phyloP scores from a whole-genome alignment of 1,139 yeast species.

The Yamadazyma sp. region DNA sequence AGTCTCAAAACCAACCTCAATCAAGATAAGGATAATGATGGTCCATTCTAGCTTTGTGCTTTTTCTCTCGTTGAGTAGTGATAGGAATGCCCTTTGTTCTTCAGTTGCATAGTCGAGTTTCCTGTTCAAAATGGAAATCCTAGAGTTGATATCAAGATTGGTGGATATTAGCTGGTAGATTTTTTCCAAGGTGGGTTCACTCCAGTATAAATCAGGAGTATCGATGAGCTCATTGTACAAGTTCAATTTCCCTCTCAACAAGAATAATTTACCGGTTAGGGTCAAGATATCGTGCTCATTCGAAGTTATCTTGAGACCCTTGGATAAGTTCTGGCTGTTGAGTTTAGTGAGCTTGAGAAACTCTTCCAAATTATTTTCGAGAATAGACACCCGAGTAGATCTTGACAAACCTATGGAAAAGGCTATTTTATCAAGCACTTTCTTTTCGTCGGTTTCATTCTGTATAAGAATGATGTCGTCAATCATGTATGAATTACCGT shows the following conservation, averaged over 20 bases:
- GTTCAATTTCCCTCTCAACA: slow-evolving; percentile 78
- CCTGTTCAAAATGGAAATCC: slow-evolving; percentile 77
- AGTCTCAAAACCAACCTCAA: slow-evolving; percentile 77
- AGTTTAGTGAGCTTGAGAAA: slow-evolving; percentile 62
- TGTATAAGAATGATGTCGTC: slow-evolving; percentile 71
- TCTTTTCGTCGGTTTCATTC: slow-evolving; percentile 45
- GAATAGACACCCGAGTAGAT: slow-evolving; percentile 77
- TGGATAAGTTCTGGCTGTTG: slow-evolving; percentile 65
- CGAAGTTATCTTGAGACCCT: slow-evolving; percentile 57
- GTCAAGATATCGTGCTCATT: slow-evolving; percentile 64
- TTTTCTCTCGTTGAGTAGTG: slow-evolving; percentile 74
- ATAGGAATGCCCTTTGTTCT: slow-evolving; percentile 74
- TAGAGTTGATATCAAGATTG: slow-evolving; percentile 70
- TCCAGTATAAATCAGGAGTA: slow-evolving; percentile 92
- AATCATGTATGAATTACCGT: slow-evolving; percentile 46
- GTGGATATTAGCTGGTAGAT: slow-evolving; percentile 71
- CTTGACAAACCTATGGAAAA: slow-evolving; percentile 86
- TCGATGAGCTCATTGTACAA: slow-evolving; percentile 87
- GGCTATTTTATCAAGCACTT: slow-evolving; percentile 77
- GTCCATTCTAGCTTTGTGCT: slow-evolving; percentile 84
- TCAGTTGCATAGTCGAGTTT: slow-evolving; percentile 90
- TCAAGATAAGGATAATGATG: slow-evolving; percentile 74
- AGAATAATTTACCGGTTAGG: slow-evolving; percentile 71
- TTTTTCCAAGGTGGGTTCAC: slow-evolving; percentile 79
- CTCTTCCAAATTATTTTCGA: slow-evolving; percentile 70